These are phyloP conservation scores for Sicyos edulis DNA, from an alignment of 306 rosid species.

Conservation along the genomic window DNA sequence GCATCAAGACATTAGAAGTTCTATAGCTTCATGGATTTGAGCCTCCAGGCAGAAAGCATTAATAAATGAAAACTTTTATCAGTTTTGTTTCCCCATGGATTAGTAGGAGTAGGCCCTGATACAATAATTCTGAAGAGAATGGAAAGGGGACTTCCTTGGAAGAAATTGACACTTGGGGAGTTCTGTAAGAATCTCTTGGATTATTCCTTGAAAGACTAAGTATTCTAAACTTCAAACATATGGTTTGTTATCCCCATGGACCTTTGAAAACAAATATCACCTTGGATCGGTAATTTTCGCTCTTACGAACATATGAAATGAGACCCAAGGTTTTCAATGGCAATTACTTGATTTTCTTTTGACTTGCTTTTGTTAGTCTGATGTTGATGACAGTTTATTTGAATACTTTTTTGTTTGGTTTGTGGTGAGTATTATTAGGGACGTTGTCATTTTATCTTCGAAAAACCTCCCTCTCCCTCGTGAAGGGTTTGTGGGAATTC, in stretches of 20 bases:
- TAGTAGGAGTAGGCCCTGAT: neutral
- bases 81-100: neutral
- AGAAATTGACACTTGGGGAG: neutral
- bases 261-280: neutral
- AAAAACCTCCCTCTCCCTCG: neutral
- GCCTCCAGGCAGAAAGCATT: neutral
- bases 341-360: neutral
- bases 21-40: neutral
- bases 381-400: neutral
- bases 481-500: conserved; percentile 6
- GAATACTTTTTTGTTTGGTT: neutral
- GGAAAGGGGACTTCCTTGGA: neutral
- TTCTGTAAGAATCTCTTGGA: neutral
- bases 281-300: neutral
- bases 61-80: neutral
- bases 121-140: neutral
- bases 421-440: neutral
- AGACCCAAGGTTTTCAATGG: neutral
- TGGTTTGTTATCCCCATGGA: neutral
- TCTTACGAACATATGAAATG: neutral
- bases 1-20: neutral
- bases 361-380: neutral
- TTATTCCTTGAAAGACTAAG: neutral
- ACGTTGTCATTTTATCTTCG: neutral
- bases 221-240: neutral